Evolutionary conservation across 164 flowering plant genomes (phyloP), one percentile per base, ranked within the genome.

Genomic region (Euptelea pleiosperma): DNA sequence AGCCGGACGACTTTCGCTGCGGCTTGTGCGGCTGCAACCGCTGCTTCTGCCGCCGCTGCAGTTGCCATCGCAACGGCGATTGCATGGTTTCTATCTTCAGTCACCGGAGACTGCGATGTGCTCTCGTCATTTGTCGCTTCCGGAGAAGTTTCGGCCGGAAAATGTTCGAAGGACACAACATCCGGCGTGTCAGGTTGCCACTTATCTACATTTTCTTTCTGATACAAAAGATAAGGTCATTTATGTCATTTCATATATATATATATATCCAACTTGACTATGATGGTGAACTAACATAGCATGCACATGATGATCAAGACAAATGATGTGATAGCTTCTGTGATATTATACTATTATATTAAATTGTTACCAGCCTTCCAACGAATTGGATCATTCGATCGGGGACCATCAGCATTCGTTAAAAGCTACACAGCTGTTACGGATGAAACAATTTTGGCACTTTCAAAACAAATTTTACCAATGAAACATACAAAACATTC

Each of bases 41-140:
- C 96, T 4, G 98, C 93, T 66, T 85, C 91, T 0, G 98, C 97
- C 0, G 96, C 98, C 0, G 87, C 91, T 2, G 96, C 98, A 4
- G 98, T 91, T 0, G 97, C 96, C 36, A 73, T 72, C 0, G 98
- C 96, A 19, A 89, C 86, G 0, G 87, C 97, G 24, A 86, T 81
- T 4, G 99, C 94, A 62, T 83, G 96, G 52, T 75, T 75, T 18
- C 75, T 68, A 42, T 86, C 85, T n/a, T 81, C 80, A 8, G 68
- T 42, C 1, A 46, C 60, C 0, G 88, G 79, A 28, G 87, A 72
- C n/a, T 83, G 76, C 0, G 42, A 62, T 0, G 46, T 22, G 64
- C 86, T 83, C 65, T 78, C 86, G 2, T 70, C 79, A 55, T 74
- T 72, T 1, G 88, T 82, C 25, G 60, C 22, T 14, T 86, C 96